phyloP scores from a whole-genome alignment of 805 yeast genomes.

The Aciculoconidium aculeatum region DNA sequence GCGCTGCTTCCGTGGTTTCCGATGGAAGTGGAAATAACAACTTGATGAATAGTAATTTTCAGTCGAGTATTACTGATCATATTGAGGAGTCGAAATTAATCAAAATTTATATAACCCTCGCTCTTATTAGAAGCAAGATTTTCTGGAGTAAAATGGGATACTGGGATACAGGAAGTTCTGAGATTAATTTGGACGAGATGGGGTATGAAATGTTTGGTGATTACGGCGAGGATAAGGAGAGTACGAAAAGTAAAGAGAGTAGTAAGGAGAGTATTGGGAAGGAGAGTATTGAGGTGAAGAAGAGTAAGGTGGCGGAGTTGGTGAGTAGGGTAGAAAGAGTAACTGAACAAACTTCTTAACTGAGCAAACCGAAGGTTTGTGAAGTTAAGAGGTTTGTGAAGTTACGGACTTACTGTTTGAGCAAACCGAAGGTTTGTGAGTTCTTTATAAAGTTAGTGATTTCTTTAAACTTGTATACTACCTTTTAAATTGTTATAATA shows the following conservation, averaged over 20 bases:
- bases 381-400: too few species aligned
- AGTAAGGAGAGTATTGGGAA: neutral
- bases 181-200: conserved; percentile 11
- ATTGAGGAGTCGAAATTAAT: conserved; percentile 30
- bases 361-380: too few species aligned
- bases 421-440: too few species aligned
- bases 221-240: neutral
- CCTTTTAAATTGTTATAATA: too few species aligned
- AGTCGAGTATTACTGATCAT: conserved; percentile 9
- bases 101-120: conserved; percentile 47
- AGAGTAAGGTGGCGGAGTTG: conserved; percentile 4
- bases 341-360: too few species aligned
- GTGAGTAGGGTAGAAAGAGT: conserved; percentile 4
- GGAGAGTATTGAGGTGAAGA: conserved; percentile 1
- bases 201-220: conserved; percentile 8
- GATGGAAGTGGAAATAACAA: conserved; percentile 7
- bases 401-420: too few species aligned
- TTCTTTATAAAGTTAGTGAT: too few species aligned
- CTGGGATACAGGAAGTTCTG: conserved; percentile 50
- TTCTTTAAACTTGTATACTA: too few species aligned
- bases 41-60: conserved; percentile 7
- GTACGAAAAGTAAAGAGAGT: neutral
- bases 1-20: conserved; percentile 3
- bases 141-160: conserved; percentile 83
- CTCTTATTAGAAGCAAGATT: conserved; percentile 60